Conservation (phyloP, 305 asterid species). For the Fraxinus platypoda region DNA sequence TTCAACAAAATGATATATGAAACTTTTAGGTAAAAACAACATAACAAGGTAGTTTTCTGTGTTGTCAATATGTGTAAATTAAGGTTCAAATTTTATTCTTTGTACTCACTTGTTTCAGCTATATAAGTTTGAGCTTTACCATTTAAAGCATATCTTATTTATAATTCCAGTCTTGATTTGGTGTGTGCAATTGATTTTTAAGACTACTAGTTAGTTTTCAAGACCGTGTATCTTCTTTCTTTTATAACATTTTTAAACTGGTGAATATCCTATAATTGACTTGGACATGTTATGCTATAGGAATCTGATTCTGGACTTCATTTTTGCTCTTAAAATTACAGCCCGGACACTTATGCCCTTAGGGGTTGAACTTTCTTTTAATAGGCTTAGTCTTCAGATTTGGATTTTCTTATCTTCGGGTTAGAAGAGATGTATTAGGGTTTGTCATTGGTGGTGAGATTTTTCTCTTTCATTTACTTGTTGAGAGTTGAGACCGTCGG, state of each 20-base stretch:
- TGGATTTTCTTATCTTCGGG: neutral
- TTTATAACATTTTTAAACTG: neutral
- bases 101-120: neutral
- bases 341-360: neutral
- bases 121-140: neutral
- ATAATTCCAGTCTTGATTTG: neutral
- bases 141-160: neutral
- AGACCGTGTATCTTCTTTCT: neutral
- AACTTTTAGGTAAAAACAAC: neutral
- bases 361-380: neutral
- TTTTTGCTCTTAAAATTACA: neutral
- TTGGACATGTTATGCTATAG: neutral
- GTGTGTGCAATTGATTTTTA: neutral
- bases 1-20: neutral
- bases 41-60: neutral
- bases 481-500: neutral
- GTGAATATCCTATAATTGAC: neutral
- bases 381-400: neutral
- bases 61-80: neutral
- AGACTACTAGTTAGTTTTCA: neutral
- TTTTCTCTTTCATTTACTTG: neutral
- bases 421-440: neutral
- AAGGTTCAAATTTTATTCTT: neutral
- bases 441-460: neutral
- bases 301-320: constrained; percentile 1